Base-by-base conservation (phyloP, 2,329 filamentous ascomycete species). In the Botrytis tulipae region DNA sequence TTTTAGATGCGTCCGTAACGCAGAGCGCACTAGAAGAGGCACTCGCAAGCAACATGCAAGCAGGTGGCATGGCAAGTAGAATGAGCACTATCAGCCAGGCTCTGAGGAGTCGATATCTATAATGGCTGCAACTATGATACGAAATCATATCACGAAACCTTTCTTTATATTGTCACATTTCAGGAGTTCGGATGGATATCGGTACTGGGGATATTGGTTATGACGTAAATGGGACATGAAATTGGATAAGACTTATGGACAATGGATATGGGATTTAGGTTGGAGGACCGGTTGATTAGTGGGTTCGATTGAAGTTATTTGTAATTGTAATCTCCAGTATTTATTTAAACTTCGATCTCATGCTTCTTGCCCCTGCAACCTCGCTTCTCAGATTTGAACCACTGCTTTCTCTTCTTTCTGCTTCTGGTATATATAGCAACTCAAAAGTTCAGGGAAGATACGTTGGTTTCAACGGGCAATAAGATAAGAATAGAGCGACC, bases 11-110 rank as follows among this genome's bases (percentile, higher is more conserved):
- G 29, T 93, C 92, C 29, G 90, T 95, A 25, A 94, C 93, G 42
- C 92, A 94, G 80, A 93, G 91, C 25, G 93, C 93, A 4, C 83
- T 95, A 72, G 93, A 95, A 81, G 93, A 95, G 80, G 92, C 91
- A 12, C 83, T 94, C 70, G 88, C 93, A 32, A 94, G 90, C 79
- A 90, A 91, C 76, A 91, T 93, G 85, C 87, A 90, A 77, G 87
- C 90, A 76, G 88, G 87, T 48, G 85, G 85, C 9, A 86, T 88
- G 75, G 86, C 85, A 44, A 88, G 86, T 77, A 84, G 90, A 75
- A 92, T 93, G 84, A 92, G 91, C 77, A 91, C 86, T 29, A 85
- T 93, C 74, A 90, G 90, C 76, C 88, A 91, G 77, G 87, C 88
- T 44, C 86, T 92, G 70, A 85, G 90, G 77, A 92, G 90, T 77